phyloP scores from a whole-genome alignment of 2,329 filamentous ascomycete genomes.

The Colletotrichum plurivorum region DNA sequence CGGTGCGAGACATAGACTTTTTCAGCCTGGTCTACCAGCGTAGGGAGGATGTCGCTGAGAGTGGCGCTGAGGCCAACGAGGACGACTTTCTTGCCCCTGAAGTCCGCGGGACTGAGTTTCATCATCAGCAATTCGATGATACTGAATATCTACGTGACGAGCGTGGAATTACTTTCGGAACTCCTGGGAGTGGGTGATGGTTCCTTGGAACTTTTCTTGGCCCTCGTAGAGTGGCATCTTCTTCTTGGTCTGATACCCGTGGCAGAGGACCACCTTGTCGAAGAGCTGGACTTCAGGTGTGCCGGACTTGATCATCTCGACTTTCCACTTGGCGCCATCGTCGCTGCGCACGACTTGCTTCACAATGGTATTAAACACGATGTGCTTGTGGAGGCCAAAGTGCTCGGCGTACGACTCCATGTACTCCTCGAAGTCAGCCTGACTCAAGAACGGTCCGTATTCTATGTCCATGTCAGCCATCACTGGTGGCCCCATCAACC shows the following conservation, averaged over 20 bases:
- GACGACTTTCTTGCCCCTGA: conserved; percentile 58
- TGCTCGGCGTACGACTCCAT: conserved; percentile 57
- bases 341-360: conserved; percentile 46
- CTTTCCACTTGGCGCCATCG: conserved; percentile 49
- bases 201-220: conserved; percentile 53
- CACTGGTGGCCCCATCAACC: too few species aligned
- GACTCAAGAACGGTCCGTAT: conserved; percentile 46
- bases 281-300: conserved; percentile 46
- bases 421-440: conserved; percentile 52
- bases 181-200: conserved; percentile 55
- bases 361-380: conserved; percentile 51
- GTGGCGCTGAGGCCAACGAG: conserved; percentile 60
- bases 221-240: conserved; percentile 53
- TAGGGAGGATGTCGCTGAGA: conserved; percentile 51
- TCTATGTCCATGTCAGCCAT: conserved; percentile 40
- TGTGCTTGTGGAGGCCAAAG: conserved; percentile 53
- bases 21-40: conserved; percentile 50
- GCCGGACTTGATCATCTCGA: conserved; percentile 48
- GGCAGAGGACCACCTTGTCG: conserved; percentile 55
- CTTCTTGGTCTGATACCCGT: conserved; percentile 52
- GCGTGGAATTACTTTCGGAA: conserved; percentile 48
- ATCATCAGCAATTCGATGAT: background rate
- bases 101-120: conserved; percentile 47
- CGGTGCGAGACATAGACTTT: conserved; percentile 60
- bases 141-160: background rate